Evolutionary conservation across 148 eudicot species (phyloP), one percentile per base, ranked within the genome.

Genomic region (Limonium bicolor): DNA sequence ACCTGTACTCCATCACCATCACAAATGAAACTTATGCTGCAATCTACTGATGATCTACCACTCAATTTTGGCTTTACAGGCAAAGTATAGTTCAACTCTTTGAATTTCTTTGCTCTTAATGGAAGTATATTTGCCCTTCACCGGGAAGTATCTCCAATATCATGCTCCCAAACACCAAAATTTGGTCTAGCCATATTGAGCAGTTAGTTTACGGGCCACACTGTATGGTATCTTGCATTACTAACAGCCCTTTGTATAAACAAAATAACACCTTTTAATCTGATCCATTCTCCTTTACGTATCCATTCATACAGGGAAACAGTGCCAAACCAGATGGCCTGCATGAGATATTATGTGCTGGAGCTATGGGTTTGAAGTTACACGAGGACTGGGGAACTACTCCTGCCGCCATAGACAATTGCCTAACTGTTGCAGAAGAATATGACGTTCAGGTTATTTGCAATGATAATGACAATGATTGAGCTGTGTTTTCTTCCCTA

Each of bases 381-480:
- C 97, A 90, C 20, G 97, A 90, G 71, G 97, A 90, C 53, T 84
- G 97, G 97, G 97, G 97, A 61, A 72, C 77, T 43, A 90, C 97
- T 58, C 93, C 97, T 46, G 93, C 93, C 48, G 93, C 85, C 18
- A 90, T 90, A 61, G 97, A 84, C 42, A 77, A 54, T 60, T 90
- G 95, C 53, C 77, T 90, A 61, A 53, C 62, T 21, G 85, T 90
- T 73, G 95, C 80, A 11, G 87, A 80, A 28, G 64, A 74, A 58
- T 66, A 77, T 69, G 97, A 90, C 55, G 61, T 90, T 65, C 93
- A 77, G 93, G 97, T 90, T 52, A n/a, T n/a, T n/a, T n/a, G n/a
- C n/a, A n/a, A n/a, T n/a, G n/a, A n/a, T n/a, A n/a, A n/a, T n/a
- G n/a, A n/a, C n/a, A n/a, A n/a, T n/a, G n/a, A n/a, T n/a, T n/a